Evolutionary conservation across 2,329 filamentous ascomycete species (phyloP).

Genomic region (Fusarium drepaniforme): DNA sequence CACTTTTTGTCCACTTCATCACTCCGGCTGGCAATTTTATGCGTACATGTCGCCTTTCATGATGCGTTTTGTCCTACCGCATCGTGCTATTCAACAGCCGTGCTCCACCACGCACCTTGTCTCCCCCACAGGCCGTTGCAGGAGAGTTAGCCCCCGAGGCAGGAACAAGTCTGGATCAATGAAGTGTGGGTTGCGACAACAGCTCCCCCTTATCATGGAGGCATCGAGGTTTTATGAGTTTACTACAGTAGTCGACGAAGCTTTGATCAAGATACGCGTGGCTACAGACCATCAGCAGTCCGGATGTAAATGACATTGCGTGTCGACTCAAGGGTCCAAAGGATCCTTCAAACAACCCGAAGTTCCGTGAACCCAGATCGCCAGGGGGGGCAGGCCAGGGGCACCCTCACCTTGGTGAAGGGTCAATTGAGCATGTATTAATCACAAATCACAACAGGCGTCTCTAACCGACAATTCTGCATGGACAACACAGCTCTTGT

Average conservation of each 20-base stretch:
- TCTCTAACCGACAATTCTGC: background rate
- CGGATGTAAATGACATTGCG: background rate
- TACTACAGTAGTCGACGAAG: background rate
- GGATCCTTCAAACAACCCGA: background rate
- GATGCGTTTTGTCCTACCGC: background rate
- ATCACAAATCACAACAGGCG: background rate
- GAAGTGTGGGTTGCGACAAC: background rate
- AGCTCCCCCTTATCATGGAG: background rate
- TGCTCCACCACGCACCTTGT: constrained; percentile 6
- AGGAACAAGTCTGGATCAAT: background rate
- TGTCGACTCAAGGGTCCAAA: background rate
- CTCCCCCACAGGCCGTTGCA: constrained; percentile 10
- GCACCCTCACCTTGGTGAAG: background rate
- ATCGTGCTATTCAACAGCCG: background rate
- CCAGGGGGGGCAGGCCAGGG: constrained; percentile 8
- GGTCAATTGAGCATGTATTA: background rate
- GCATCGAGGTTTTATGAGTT: background rate
- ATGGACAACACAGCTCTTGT: background rate
- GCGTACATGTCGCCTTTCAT: background rate
- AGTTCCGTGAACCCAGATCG: constrained; percentile 9
- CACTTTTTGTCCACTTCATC: background rate
- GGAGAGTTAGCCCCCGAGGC: background rate
- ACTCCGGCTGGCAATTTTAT: background rate
- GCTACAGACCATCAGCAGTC: background rate
- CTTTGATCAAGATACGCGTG: constrained; percentile 1